A percentile compares a stretch with the other conserved stretches of the same genome.
Conservation (phyloP, 768 basidiomycete species). For the Lentinula aciculospora region DNA sequence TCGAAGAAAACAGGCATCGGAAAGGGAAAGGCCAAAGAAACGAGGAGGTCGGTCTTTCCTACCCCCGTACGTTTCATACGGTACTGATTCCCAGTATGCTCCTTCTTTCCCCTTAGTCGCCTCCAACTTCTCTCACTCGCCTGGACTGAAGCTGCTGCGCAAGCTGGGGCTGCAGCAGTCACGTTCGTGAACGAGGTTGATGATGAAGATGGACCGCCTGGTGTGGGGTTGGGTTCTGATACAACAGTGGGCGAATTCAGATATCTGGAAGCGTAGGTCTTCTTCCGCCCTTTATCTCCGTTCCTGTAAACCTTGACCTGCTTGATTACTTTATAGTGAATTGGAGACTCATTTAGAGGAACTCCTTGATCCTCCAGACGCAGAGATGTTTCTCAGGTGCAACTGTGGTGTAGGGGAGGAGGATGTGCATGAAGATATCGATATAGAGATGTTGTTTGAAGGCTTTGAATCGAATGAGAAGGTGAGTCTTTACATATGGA, state of each 20-base stretch:
- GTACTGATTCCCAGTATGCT: background rate
- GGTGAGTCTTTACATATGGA: too few relatives aligned
- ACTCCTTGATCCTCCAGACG: slow-evolving; percentile 13
- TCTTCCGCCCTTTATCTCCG: background rate
- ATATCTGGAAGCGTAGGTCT: background rate
- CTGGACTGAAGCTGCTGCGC: slow-evolving; percentile 26
- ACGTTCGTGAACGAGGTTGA: slow-evolving; percentile 34
- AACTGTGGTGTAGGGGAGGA: slow-evolving; percentile 23
- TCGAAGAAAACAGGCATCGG: background rate
- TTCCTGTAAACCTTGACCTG: background rate
- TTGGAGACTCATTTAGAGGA: slow-evolving; percentile 12
- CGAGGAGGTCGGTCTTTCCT: background rate
- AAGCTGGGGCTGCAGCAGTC: slow-evolving; percentile 25
- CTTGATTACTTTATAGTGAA: background rate
- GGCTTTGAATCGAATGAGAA: background rate
- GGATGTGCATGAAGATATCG: background rate
- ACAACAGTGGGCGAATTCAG: slow-evolving; percentile 28
- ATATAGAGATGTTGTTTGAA: background rate
- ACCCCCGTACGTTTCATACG: background rate
- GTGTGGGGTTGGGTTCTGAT: slow-evolving; percentile 47
- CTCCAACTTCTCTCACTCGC: slow-evolving; percentile 19
- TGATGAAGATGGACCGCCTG: slow-evolving; percentile 41
- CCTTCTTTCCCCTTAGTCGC: slow-evolving; percentile 14
- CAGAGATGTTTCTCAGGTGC: slow-evolving; percentile 36
- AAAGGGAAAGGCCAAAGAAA: background rate